Percentiles rank a stretch among this genome's conserved stretches.
These are phyloP conservation scores for Corylus heterophylla DNA, from an alignment of 306 rosid species.

Conservation along the genomic window DNA sequence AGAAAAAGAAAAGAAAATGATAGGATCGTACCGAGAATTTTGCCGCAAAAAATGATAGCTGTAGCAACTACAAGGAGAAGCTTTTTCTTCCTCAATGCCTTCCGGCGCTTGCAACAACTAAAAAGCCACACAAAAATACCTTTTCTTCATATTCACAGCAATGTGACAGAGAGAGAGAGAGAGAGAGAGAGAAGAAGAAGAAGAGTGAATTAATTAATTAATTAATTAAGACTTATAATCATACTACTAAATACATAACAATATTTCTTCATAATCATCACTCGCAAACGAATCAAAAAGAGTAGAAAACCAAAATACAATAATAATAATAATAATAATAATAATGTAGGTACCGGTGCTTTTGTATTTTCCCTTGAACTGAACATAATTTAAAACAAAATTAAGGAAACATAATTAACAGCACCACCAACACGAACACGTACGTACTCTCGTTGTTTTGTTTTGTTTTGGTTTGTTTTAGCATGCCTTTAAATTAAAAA, in stretches of 20 bases:
- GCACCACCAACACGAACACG: too few relatives aligned
- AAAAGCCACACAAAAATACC: background rate
- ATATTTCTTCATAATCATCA: background rate
- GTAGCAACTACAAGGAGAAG: background rate
- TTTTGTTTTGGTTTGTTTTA: too few relatives aligned
- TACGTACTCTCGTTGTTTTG: too few relatives aligned
- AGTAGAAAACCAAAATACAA: background rate
- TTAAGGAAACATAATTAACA: background rate
- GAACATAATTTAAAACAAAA: slow-evolving; percentile 25
- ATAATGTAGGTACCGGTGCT: too few relatives aligned
- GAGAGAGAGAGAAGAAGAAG: background rate
- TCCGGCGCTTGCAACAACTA: slow-evolving; percentile 2
- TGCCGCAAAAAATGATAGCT: background rate
- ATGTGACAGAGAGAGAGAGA: background rate
- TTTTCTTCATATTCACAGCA: background rate
- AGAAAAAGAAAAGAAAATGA: background rate
- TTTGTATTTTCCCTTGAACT: background rate
- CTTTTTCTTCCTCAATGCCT: background rate
- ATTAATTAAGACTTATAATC: too few relatives aligned
- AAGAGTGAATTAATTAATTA: background rate
- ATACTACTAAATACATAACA: background rate
- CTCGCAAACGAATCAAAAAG: background rate
- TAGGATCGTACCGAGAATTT: background rate
- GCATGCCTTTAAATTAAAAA: too few relatives aligned
- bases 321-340: too few relatives aligned